These are phyloP conservation scores for Myxozyma mucilagina DNA, from an alignment of 805 yeast species.

Conservation along the genomic window DNA sequence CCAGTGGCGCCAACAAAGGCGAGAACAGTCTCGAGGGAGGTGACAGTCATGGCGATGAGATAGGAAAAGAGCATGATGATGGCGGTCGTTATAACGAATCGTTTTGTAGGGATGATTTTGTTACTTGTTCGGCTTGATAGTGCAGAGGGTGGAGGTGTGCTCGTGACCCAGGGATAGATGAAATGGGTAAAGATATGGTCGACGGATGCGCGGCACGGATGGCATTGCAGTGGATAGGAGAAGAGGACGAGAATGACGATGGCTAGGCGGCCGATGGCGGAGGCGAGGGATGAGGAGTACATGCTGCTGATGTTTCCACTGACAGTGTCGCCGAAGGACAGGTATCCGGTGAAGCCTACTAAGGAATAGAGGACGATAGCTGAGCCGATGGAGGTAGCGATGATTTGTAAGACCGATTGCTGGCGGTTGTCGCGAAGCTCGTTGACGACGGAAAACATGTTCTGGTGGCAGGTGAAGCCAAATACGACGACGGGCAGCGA, in stretches of 20 bases:
- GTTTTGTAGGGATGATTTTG: constrained; percentile 24
- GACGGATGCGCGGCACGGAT: constrained; percentile 82
- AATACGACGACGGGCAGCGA: constrained; percentile 90
- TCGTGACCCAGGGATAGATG: neutral
- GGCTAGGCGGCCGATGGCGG: constrained; percentile 77
- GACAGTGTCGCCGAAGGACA: constrained; percentile 81
- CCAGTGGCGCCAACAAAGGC: constrained; percentile 94
- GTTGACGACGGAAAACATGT: constrained; percentile 85
- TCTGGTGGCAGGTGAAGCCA: constrained; percentile 95
- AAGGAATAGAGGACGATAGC: constrained; percentile 64
- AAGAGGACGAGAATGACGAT: constrained; percentile 78
- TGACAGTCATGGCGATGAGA: constrained; percentile 61
- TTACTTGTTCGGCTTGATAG: constrained; percentile 37
- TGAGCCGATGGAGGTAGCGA: constrained; percentile 54
- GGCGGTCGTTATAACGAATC: constrained; percentile 47
- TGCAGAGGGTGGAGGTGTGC: constrained; percentile 41
- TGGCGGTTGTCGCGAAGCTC: constrained; percentile 64
- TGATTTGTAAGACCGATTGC: constrained; percentile 49
- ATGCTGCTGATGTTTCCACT: constrained; percentile 76
- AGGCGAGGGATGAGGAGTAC: constrained; percentile 64
- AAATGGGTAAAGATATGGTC: constrained; percentile 54
- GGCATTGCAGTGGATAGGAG: constrained; percentile 87
- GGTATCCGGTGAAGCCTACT: constrained; percentile 81
- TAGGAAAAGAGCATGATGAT: constrained; percentile 56
- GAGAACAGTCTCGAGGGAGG: constrained; percentile 75